phyloP scores from a whole-genome alignment of 371 early-diverging fungal species.

The Mortierella sp. region DNA sequence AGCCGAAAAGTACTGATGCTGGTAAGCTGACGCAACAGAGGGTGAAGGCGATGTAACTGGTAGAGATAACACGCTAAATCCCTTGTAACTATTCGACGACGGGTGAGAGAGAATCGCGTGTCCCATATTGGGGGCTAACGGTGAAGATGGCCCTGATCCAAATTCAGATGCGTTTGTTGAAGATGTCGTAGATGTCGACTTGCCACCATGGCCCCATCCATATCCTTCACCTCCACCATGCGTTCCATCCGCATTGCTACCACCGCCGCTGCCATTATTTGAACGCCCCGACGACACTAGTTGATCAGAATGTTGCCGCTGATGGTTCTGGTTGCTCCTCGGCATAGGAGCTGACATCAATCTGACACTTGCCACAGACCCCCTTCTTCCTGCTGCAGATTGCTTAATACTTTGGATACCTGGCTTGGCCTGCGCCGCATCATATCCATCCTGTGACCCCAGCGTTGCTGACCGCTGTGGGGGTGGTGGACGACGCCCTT shows the following conservation, averaged over 20 bases:
- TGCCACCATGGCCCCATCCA: constrained; percentile 26
- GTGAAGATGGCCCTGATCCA: constrained; percentile 50
- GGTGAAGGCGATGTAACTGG: constrained; percentile 45
- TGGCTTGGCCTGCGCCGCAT: constrained; percentile 13
- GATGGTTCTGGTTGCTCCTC: constrained; percentile 43
- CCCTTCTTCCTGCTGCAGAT: not conserved
- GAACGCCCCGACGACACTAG: constrained; percentile 18
- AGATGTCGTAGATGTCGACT: constrained; percentile 44
- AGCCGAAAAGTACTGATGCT: constrained; percentile 41
- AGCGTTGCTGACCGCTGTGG: constrained; percentile 33
- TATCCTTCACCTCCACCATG: constrained; percentile 26
- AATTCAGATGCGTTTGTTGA: constrained; percentile 44
- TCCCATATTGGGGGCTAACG: constrained; percentile 23
- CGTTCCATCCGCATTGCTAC: constrained; percentile 9
- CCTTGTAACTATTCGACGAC: constrained; percentile 33
- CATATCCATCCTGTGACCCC: constrained; percentile 31
- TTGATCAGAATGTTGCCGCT: constrained; percentile 42
- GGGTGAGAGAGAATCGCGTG: constrained; percentile 49
- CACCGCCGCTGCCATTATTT: constrained; percentile 14
- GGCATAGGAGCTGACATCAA: constrained; percentile 50
- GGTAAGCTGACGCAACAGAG: constrained; percentile 24
- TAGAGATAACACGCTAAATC: constrained; percentile 29
- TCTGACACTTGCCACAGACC: constrained; percentile 23
- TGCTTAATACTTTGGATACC: constrained; percentile 5
- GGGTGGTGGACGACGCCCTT: constrained; percentile 22